Percentiles rank a stretch among this genome's conserved stretches.
phyloP scores from a whole-genome alignment of 768 basidiomycete species.

The Lyophyllum shimeji region DNA sequence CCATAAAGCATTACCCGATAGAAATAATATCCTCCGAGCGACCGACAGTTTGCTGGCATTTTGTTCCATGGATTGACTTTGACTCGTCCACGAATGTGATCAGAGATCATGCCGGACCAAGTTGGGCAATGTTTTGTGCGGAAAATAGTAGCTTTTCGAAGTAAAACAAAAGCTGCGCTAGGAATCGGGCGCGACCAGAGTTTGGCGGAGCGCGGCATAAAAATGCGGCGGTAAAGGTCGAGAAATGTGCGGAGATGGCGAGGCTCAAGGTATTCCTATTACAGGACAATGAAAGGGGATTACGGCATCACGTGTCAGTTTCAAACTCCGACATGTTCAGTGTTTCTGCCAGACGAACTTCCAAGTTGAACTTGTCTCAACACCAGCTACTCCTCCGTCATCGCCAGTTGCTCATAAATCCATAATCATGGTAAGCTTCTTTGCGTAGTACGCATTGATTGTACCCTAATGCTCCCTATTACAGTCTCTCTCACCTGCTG shows the following conservation, averaged over 20 bases:
- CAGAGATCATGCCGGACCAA: too few species aligned
- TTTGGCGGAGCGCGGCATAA: too few species aligned
- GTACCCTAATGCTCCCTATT: neutral
- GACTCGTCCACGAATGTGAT: too few species aligned
- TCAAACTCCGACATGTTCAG: conserved; percentile 7
- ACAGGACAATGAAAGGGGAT: neutral
- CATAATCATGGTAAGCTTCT: conserved; percentile 16
- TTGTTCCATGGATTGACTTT: too few species aligned
- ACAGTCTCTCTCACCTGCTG: conserved; percentile 49
- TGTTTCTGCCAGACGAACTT: neutral
- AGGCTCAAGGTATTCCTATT: too few species aligned
- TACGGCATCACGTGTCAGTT: conserved; percentile 1
- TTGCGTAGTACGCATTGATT: neutral
- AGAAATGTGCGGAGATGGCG: neutral
- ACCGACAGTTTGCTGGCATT: too few species aligned
- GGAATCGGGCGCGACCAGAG: too few species aligned
- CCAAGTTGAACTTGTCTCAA: conserved; percentile 7
- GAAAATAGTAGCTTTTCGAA: too few species aligned
- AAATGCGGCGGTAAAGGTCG: neutral
- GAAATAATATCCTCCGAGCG: too few species aligned
- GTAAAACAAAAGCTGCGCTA: too few species aligned
- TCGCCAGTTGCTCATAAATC: neutral
- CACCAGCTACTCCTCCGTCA: neutral
- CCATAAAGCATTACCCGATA: too few species aligned
- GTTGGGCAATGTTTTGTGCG: too few species aligned